Evolutionary conservation across 352 stramenopile genomes (phyloP), one percentile per base, ranked within the genome.

Genomic region (Pythium periplocum): DNA sequence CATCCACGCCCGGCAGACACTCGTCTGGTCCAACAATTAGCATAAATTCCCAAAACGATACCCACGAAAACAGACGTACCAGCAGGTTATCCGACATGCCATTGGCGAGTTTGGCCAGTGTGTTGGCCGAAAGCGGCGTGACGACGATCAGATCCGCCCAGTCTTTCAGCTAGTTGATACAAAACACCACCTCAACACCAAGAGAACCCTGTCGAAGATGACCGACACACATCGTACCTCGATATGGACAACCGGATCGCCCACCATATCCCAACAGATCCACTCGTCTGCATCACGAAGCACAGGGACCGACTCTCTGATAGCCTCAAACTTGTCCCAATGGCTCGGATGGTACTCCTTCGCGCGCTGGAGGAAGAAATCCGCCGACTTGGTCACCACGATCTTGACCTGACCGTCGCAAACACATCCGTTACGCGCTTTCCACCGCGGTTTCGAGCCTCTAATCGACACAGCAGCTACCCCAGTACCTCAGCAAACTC

Each of bases 1-100:
- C 57, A 94, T 92, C 96, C 96, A 99, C 36, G 96, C 95, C 2
- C 96, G 81, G 2, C 87, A 74, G 10, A 97, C 73, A 59, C 89
- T 98, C 2, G 90, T 97, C 84, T 95, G 53, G 37, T 11, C 11
- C 12, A 41, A 50, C 11, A 53, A 35, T 35, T 34, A 55, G 3
- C 33, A 52, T 8, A 41, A 1, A 32, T 26, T 26, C 17, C 41
- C 63, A 12, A 70, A 43, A 45, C 37, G 51, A 32, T 36, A 53
- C 37, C 11, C 7, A 37, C 38, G 34, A 61, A 62, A 47, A 39
- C 31, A 17, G 9, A 49, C 69, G 30, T 51, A 95, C 85, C 3
- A 98, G 68, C 1, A 98, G 85, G 73, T 99, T 98, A 68, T 98
- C 91, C 33, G 94, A 96, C 31, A 98, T 67, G 17, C 96, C 96